Conservation (phyloP, 371 early-diverging fungal genomes). For the Smittium mucronatum region DNA sequence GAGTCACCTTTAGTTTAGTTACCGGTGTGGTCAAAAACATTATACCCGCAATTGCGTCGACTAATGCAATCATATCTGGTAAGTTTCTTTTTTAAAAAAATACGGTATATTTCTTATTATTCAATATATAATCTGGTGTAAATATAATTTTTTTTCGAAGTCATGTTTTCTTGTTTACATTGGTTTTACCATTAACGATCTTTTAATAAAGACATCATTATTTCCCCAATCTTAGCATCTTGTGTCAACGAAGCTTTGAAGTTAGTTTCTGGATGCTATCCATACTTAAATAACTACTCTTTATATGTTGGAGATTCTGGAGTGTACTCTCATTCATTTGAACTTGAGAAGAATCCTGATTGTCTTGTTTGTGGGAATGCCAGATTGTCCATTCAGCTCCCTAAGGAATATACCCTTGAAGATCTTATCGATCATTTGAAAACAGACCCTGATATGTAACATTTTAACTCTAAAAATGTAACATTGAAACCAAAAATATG, state of each 20-base stretch:
- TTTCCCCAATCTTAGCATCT: constrained; percentile 37
- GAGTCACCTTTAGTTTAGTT: constrained; percentile 82
- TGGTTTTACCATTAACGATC: neutral
- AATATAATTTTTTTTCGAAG: no score
- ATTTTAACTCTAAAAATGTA: neutral
- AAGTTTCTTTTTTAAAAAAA: constrained; percentile 16
- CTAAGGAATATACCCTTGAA: constrained; percentile 18
- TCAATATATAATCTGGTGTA: no score
- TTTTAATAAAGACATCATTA: no score
- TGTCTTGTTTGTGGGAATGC: constrained; percentile 80
- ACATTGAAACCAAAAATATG: neutral
- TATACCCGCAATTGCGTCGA: constrained; percentile 61
- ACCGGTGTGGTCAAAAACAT: constrained; percentile 88
- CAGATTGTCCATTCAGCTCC: constrained; percentile 13
- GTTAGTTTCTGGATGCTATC: constrained; percentile 59
- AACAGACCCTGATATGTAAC: constrained; percentile 17
- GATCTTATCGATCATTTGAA: constrained; percentile 23
- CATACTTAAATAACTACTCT: constrained; percentile 82
- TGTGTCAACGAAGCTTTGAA: constrained; percentile 93
- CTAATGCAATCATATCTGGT: constrained; percentile 62
- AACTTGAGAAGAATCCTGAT: constrained; percentile 63
- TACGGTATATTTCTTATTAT: no score
- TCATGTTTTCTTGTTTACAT: neutral
- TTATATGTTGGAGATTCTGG: constrained; percentile 87
- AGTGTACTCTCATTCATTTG: constrained; percentile 82